A percentile compares a stretch with the other conserved stretches of the same genome.
These are phyloP conservation scores for Colletotrichum gloeosporioides DNA, from an alignment of 2,329 filamentous ascomycete species.

Conservation along the genomic window DNA sequence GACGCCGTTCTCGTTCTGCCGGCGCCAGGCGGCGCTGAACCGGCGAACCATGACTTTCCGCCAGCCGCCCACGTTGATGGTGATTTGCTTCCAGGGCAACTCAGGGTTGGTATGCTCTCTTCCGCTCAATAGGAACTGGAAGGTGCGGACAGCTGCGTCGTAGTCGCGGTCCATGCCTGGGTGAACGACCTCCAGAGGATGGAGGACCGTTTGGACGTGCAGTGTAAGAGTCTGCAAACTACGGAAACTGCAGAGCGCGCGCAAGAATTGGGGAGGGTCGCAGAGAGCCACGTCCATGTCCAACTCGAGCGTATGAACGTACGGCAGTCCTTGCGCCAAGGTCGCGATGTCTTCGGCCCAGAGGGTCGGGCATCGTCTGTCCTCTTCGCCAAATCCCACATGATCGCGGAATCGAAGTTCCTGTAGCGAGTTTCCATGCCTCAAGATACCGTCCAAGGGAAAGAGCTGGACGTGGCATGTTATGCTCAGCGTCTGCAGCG, in stretches of 20 bases:
- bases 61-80: slow-evolving; percentile 56
- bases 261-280: slow-evolving; percentile 41
- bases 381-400: slow-evolving; percentile 49
- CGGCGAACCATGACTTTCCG: slow-evolving; percentile 48
- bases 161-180: slow-evolving; percentile 40
- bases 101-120: slow-evolving; percentile 24
- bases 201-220: slow-evolving; percentile 49
- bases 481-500: slow-evolving; percentile 42
- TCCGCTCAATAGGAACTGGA: slow-evolving; percentile 35
- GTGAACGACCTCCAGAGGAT: slow-evolving; percentile 32
- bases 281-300: slow-evolving; percentile 48
- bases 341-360: slow-evolving; percentile 33
- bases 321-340: slow-evolving; percentile 35
- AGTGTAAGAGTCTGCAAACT: slow-evolving; percentile 45
- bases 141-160: slow-evolving; percentile 37
- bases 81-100: slow-evolving; percentile 42
- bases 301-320: slow-evolving; percentile 47
- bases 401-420: slow-evolving; percentile 50
- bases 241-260: slow-evolving; percentile 42
- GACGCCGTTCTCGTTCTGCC: slow-evolving; percentile 44
- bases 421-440: slow-evolving; percentile 42
- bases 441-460: slow-evolving; percentile 41
- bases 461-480: slow-evolving; percentile 47
- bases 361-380: slow-evolving; percentile 47
- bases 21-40: slow-evolving; percentile 44